These are phyloP conservation scores for Xylaria sp. DNA, from an alignment of 2,329 filamentous ascomycete species.

Conservation along the genomic window DNA sequence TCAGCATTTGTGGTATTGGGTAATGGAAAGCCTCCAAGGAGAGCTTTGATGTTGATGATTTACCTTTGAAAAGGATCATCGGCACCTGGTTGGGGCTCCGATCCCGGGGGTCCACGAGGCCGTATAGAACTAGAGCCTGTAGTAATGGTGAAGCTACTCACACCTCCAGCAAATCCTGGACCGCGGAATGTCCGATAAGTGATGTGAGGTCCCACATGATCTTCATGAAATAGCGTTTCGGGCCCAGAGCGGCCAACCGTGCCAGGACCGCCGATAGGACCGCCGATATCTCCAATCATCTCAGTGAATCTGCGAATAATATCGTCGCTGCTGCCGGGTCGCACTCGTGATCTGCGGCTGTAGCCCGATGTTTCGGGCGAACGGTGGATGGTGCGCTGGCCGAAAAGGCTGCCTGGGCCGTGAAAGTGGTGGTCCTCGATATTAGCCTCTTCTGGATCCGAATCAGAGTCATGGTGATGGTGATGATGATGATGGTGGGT, in stretches of 20 bases:
- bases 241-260: slow-evolving; percentile 43
- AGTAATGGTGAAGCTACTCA: slow-evolving; percentile 61
- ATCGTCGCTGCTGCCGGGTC: slow-evolving; percentile 45
- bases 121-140: slow-evolving; percentile 51
- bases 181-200: slow-evolving; percentile 51
- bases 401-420: slow-evolving; percentile 55
- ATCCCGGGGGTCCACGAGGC: slow-evolving; percentile 33
- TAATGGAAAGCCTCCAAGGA: not conserved
- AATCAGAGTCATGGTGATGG: slow-evolving; percentile 52
- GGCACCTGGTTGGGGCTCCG: slow-evolving; percentile 36
- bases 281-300: slow-evolving; percentile 46
- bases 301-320: slow-evolving; percentile 55
- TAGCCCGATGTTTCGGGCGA: slow-evolving; percentile 38
- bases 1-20: slow-evolving; percentile 47
- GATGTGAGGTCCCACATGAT: slow-evolving; percentile 38
- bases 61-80: slow-evolving; percentile 63
- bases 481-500: slow-evolving; percentile 31
- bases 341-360: slow-evolving; percentile 33
- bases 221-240: slow-evolving; percentile 41
- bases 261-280: slow-evolving; percentile 37
- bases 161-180: slow-evolving; percentile 52
- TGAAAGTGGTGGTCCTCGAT: slow-evolving; percentile 62
- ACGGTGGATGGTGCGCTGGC: slow-evolving; percentile 51
- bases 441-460: slow-evolving; percentile 68
- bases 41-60: slow-evolving; percentile 34